Conservation (phyloP, 1,139 yeast species). For the Chernovozyma sophiae-reginae region DNA sequence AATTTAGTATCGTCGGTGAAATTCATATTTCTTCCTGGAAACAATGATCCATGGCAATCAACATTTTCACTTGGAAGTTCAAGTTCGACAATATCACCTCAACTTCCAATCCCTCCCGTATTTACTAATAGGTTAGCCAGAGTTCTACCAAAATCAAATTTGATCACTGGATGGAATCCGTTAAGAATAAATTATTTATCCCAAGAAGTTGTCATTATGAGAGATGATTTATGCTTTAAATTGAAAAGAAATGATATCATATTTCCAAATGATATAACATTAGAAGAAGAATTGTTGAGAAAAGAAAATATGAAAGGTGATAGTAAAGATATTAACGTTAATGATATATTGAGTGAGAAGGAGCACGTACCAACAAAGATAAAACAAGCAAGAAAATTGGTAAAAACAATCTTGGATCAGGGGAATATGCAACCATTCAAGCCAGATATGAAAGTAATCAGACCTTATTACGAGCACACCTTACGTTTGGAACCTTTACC, state of each 20-base stretch:
- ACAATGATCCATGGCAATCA: slow-evolving; percentile 91
- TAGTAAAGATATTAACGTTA: slow-evolving; percentile 9
- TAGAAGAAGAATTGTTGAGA: slow-evolving; percentile 21
- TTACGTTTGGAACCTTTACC: slow-evolving; percentile 80
- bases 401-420: slow-evolving; percentile 80
- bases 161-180: slow-evolving; percentile 68
- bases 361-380: slow-evolving; percentile 31
- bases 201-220: slow-evolving; percentile 71
- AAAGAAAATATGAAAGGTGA: slow-evolving; percentile 11
- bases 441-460: slow-evolving; percentile 53
- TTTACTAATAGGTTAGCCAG: slow-evolving; percentile 67
- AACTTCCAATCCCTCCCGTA: slow-evolving; percentile 60
- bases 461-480: slow-evolving; percentile 66
- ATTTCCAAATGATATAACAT: slow-evolving; percentile 42
- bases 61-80: slow-evolving; percentile 62
- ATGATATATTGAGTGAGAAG: slow-evolving; percentile 15
- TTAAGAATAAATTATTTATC: slow-evolving; percentile 70
- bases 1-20: slow-evolving; percentile 32
- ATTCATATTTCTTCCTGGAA: slow-evolving; percentile 77
- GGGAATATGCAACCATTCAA: slow-evolving; percentile 83
- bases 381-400: slow-evolving; percentile 68
- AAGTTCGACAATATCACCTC: slow-evolving; percentile 63
- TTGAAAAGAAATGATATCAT: slow-evolving; percentile 65
- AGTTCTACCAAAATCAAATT: slow-evolving; percentile 55
- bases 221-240: slow-evolving; percentile 70